Percentiles rank a stretch among this genome's conserved stretches.
phyloP scores from a whole-genome alignment of 306 rosid species.

The Mimosa bimucronata region DNA sequence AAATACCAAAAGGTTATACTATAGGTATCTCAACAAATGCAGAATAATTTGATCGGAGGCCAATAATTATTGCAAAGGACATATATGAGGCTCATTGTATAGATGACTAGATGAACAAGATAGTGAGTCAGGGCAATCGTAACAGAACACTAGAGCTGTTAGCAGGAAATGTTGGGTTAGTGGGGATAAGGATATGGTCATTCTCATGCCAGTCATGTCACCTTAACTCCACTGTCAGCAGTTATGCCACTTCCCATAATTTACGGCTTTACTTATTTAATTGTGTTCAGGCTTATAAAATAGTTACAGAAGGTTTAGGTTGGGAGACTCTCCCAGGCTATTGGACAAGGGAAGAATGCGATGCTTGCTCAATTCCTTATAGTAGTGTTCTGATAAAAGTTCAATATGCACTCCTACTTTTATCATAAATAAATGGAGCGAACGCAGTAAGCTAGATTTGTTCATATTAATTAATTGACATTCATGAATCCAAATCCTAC shows the following conservation, averaged over 20 bases:
- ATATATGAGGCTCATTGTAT: too few relatives aligned
- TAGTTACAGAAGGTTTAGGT: neutral
- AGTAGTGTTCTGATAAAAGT: neutral
- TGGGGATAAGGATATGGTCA: neutral
- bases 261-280: neutral
- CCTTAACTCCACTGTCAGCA: neutral
- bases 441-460: neutral
- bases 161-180: neutral
- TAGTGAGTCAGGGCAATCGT: neutral
- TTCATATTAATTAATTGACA: neutral
- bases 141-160: neutral
- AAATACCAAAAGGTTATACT: too few relatives aligned
- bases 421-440: too few relatives aligned
- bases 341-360: neutral
- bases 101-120: neutral
- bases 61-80: too few relatives aligned
- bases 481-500: constrained; percentile 1
- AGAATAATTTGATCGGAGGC: too few relatives aligned
- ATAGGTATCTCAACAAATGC: too few relatives aligned
- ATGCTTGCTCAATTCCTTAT: neutral
- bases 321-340: neutral
- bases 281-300: neutral
- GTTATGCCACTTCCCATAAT: neutral
- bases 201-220: neutral
- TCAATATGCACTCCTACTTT: too few relatives aligned